Percentiles rank a stretch among this genome's conserved stretches.
phyloP scores from a whole-genome alignment of 2,329 filamentous ascomycete genomes.

The Pseudogymnoascus sp. region DNA sequence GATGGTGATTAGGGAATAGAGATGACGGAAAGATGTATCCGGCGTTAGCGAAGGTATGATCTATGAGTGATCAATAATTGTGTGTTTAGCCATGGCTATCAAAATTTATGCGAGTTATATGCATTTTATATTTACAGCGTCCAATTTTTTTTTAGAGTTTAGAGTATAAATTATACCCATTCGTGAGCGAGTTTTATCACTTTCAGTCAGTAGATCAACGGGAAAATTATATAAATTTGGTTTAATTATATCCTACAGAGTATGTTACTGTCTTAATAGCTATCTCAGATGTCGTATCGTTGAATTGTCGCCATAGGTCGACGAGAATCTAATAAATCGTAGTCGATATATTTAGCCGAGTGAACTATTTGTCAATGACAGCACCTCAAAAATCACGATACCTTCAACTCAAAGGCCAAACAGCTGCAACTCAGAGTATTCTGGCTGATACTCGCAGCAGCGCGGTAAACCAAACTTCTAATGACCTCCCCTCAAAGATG shows the following conservation, averaged over 20 bases:
- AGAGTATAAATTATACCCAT: not conserved
- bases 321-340: not conserved
- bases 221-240: not conserved
- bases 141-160: not conserved
- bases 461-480: not conserved
- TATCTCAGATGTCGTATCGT: not conserved
- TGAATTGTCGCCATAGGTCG: not conserved
- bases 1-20: constrained; percentile 25
- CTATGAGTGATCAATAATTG: not conserved
- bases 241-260: too few relatives aligned
- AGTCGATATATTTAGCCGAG: constrained; percentile 1
- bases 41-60: not conserved
- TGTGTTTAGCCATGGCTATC: not conserved
- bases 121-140: not conserved
- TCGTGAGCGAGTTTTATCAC: not conserved
- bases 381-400: not conserved
- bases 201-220: not conserved
- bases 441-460: not conserved
- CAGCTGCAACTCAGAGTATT: not conserved
- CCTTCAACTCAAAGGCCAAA: not conserved
- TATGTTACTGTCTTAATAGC: not conserved
- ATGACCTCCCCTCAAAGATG: not conserved
- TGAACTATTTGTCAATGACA: not conserved
- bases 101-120: not conserved
- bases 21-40: not conserved